Percentiles rank a stretch among this genome's conserved stretches.
Evolutionary conservation across 2,329 filamentous ascomycete genomes (phyloP).

Genomic region (Pyrenochaeta sp.): DNA sequence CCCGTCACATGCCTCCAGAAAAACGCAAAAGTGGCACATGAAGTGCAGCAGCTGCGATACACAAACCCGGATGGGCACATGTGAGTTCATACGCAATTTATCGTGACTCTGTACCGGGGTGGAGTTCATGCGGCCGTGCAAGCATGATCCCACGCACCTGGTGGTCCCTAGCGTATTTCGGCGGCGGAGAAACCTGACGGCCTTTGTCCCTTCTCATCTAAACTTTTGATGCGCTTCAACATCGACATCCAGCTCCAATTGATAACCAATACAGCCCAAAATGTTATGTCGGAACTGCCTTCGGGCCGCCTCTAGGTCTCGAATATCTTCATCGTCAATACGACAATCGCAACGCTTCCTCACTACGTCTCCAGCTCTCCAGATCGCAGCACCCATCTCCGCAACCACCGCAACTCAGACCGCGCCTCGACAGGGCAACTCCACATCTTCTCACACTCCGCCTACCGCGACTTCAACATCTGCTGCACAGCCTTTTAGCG

Average conservation of each 20-base stretch:
- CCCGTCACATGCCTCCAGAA: background rate
- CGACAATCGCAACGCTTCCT: conserved; percentile 36
- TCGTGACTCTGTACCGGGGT: background rate
- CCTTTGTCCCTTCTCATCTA: conserved; percentile 5
- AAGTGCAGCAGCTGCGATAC: conserved; percentile 2
- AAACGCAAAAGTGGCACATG: conserved; percentile 11
- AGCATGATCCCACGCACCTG: background rate
- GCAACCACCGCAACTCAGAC: conserved; percentile 34
- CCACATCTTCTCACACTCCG: conserved; percentile 39
- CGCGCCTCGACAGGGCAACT: conserved; percentile 34
- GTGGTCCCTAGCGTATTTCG: conserved; percentile 1
- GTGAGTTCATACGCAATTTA: conserved; percentile 7
- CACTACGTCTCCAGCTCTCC: conserved; percentile 30
- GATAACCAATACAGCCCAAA: conserved; percentile 15
- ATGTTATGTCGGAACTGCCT: conserved; percentile 54
- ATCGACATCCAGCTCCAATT: conserved; percentile 8
- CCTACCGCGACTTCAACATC: conserved; percentile 56
- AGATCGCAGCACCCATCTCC: conserved; percentile 38
- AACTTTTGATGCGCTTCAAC: conserved; percentile 18
- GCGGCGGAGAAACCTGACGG: conserved; percentile 13
- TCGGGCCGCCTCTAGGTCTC: conserved; percentile 40
- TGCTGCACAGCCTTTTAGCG: conserved; percentile 57
- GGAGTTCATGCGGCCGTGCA: conserved; percentile 2
- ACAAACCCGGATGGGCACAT: conserved; percentile 6
- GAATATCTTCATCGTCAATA: conserved; percentile 6